These are phyloP conservation scores for Wickerhamomyces pijperi DNA, from an alignment of 805 yeast genomes.

Conservation along the genomic window DNA sequence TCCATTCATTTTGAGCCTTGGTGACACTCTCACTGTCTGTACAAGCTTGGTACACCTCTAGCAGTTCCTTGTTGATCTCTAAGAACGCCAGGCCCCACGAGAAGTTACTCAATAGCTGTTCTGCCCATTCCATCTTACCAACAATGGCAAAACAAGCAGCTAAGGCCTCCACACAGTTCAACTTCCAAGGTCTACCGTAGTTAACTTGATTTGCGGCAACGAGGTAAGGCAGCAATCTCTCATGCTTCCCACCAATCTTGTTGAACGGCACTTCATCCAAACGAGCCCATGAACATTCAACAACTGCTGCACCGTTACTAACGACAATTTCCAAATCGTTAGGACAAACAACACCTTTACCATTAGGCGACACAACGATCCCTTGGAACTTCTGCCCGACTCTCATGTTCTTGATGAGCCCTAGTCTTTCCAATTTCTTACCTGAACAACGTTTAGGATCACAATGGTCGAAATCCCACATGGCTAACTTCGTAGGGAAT, in stretches of 20 bases:
- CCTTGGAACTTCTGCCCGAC: conserved; percentile 95
- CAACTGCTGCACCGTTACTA: conserved; percentile 86
- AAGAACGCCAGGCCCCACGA: conserved; percentile 91
- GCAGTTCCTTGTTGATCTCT: conserved; percentile 67
- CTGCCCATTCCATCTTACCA: conserved; percentile 87
- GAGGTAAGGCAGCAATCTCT: conserved; percentile 78
- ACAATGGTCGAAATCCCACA: conserved; percentile 99
- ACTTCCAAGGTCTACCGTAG: conserved; percentile 90
- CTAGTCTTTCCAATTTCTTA: conserved; percentile 81
- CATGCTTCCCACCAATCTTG: conserved; percentile 85
- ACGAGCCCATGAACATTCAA: conserved; percentile 98
- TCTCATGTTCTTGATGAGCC: conserved; percentile 64
- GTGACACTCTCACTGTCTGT: conserved; percentile 69
- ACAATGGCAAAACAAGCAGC: conserved; percentile 96
- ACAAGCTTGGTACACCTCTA: conserved; percentile 67
- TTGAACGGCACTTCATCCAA: conserved; percentile 93
- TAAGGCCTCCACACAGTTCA: conserved; percentile 93
- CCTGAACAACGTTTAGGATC: conserved; percentile 98
- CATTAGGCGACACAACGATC: conserved; percentile 86
- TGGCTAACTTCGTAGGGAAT: conserved; percentile 81
- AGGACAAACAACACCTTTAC: conserved; percentile 83
- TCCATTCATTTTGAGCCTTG: conserved; percentile 65
- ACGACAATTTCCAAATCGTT: conserved; percentile 72
- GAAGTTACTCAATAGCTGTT: conserved; percentile 60
- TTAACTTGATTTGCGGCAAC: conserved; percentile 97